These are phyloP conservation scores for Biscogniauxia sp. DNA, from an alignment of 2,329 filamentous ascomycete genomes.

Conservation along the genomic window DNA sequence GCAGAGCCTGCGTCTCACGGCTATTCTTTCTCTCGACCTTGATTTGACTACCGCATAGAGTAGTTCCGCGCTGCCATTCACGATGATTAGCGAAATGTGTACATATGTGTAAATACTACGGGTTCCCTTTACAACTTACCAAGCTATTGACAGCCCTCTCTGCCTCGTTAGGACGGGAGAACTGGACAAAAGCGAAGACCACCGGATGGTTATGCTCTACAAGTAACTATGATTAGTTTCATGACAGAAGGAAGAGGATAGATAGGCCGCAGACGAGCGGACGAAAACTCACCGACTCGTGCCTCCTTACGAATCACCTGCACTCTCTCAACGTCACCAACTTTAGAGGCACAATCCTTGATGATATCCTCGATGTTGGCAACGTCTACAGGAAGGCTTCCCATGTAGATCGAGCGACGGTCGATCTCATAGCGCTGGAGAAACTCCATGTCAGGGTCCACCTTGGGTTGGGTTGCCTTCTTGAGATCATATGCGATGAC, in stretches of 20 bases:
- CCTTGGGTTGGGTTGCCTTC: slow-evolving; percentile 23
- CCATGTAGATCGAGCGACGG: slow-evolving; percentile 36
- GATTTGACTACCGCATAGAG: slow-evolving; percentile 32
- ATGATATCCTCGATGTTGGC: slow-evolving; percentile 27
- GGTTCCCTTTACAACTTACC: slow-evolving; percentile 32
- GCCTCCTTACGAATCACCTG: slow-evolving; percentile 30
- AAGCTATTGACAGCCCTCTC: slow-evolving; percentile 35
- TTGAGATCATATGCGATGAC: slow-evolving; percentile 35
- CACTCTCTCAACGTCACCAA: slow-evolving; percentile 30
- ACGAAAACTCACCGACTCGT: slow-evolving; percentile 13
- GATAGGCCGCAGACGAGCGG: neutral
- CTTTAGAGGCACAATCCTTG: slow-evolving; percentile 18
- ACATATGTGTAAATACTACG: neutral
- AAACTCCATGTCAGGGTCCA: slow-evolving; percentile 29
- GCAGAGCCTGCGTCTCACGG: slow-evolving; percentile 6
- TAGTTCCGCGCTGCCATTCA: slow-evolving; percentile 31
- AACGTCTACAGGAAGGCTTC: slow-evolving; percentile 27
- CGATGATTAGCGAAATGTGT: slow-evolving; percentile 13
- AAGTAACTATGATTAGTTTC: slow-evolving; percentile 3
- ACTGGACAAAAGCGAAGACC: slow-evolving; percentile 40
- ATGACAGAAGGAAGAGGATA: neutral
- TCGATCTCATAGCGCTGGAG: slow-evolving; percentile 34
- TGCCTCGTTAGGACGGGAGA: slow-evolving; percentile 35
- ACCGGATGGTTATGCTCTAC: slow-evolving; percentile 21
- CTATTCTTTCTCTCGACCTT: slow-evolving; percentile 39